Conservation (phyloP, 331 rosid genomes). For the Telfairia occidentalis region DNA sequence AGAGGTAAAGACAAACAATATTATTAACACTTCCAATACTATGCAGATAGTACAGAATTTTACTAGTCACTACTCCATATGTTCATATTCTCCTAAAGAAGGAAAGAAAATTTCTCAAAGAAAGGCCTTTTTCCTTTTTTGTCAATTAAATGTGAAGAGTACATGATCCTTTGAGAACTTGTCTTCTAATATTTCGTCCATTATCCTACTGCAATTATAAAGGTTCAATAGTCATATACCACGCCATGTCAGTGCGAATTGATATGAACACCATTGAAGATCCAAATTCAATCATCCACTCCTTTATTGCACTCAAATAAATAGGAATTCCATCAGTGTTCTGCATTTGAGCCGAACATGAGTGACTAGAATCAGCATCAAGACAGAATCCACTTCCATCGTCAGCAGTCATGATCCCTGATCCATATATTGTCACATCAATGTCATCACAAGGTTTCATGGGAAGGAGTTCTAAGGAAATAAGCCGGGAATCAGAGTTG, state of each 20-base stretch:
- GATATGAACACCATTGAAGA: constrained; percentile 75
- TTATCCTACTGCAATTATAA: background rate
- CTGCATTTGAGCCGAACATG: constrained; percentile 34
- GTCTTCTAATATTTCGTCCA: background rate
- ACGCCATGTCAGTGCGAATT: constrained; percentile 88
- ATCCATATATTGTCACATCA: constrained; percentile 83
- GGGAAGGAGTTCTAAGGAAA: constrained; percentile 91
- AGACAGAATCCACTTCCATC: constrained; percentile 83
- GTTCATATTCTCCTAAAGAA: background rate
- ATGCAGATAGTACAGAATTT: background rate
- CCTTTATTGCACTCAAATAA: constrained; percentile 81
- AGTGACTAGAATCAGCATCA: constrained; percentile 48
- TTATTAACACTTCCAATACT: background rate
- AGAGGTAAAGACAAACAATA: background rate
- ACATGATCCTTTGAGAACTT: background rate
- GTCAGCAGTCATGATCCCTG: constrained; percentile 73
- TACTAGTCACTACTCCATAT: background rate
- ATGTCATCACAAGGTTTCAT: constrained; percentile 89
- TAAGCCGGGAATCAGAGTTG: constrained; percentile 72
- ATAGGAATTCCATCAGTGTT: constrained; percentile 67
- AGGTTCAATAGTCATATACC: constrained; percentile 37
- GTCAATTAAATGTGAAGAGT: background rate
- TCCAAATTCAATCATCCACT: constrained; percentile 96
- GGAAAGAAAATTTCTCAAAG: background rate
- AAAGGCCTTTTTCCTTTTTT: background rate